phyloP scores from a whole-genome alignment of 495 filamentous ascomycete species.

The Penicillium cosmopolitanum region DNA sequence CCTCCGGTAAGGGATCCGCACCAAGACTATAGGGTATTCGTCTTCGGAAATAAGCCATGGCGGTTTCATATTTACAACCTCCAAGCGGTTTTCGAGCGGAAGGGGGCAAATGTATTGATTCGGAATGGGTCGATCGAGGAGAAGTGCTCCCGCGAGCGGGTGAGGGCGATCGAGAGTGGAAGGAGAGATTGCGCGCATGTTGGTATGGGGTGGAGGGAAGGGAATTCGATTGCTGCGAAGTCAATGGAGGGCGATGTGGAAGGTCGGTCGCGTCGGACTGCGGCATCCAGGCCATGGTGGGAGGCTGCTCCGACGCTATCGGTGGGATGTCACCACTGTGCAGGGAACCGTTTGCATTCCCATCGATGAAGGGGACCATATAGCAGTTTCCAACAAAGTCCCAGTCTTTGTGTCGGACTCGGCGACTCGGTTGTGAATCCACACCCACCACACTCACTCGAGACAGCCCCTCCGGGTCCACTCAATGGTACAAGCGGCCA shows the following conservation, averaged over 20 bases:
- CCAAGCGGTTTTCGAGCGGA: constrained; percentile 61
- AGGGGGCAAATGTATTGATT: constrained; percentile 73
- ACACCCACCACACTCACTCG: constrained; percentile 26
- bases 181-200: constrained; percentile 79
- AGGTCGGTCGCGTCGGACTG: constrained; percentile 42
- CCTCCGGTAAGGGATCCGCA: constrained; percentile 68
- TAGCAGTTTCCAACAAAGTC: constrained; percentile 33
- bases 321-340: constrained; percentile 46
- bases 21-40: constrained; percentile 93
- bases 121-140: constrained; percentile 87
- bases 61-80: constrained; percentile 84
- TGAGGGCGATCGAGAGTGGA: constrained; percentile 84
- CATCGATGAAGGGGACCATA: constrained; percentile 52
- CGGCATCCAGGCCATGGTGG: constrained; percentile 48
- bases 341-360: constrained; percentile 45
- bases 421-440: constrained; percentile 26
- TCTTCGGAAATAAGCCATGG: constrained; percentile 69
- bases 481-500: constrained; percentile 14
- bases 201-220: constrained; percentile 95
- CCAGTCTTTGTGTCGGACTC: constrained; percentile 18
- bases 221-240: constrained; percentile 80
- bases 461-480: constrained; percentile 27
- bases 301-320: constrained; percentile 46
- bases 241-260: constrained; percentile 45
- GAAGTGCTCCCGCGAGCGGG: constrained; percentile 80